Percentiles rank a stretch among this genome's conserved stretches.
Evolutionary conservation across 2,329 filamentous ascomycete species (phyloP).

Genomic region (Fusarium robinianum): DNA sequence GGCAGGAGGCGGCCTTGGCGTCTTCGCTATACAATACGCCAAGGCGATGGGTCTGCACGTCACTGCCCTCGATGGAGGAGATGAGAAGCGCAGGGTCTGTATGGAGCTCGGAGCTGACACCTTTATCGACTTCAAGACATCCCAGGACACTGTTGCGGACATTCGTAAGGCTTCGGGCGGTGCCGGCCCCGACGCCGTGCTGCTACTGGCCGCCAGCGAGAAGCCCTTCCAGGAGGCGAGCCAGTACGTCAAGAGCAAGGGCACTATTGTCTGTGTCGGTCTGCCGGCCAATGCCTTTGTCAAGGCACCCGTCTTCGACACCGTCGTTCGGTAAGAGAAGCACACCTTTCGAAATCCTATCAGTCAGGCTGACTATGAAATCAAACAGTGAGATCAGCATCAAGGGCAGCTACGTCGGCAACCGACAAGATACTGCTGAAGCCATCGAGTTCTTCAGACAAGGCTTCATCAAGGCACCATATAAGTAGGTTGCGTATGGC

Average conservation of each 20-base stretch:
- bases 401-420: slow-evolving; percentile 88
- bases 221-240: slow-evolving; percentile 91
- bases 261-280: slow-evolving; percentile 82
- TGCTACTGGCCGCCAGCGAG: slow-evolving; percentile 82
- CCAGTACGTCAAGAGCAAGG: slow-evolving; percentile 78
- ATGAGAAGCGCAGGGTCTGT: slow-evolving; percentile 75
- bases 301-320: slow-evolving; percentile 81
- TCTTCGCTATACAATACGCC: slow-evolving; percentile 78
- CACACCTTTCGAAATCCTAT: rapidly evolving
- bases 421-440: slow-evolving; percentile 81
- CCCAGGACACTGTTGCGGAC: slow-evolving; percentile 75
- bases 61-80: slow-evolving; percentile 81
- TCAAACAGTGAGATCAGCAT: slow-evolving; percentile 75
- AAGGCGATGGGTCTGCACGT: slow-evolving; percentile 81
- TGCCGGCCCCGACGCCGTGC: slow-evolving; percentile 79
- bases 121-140: slow-evolving; percentile 78
- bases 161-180: slow-evolving; percentile 73
- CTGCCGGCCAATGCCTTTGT: slow-evolving; percentile 81
- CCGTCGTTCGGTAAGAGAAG: slow-evolving; percentile 59
- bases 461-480: slow-evolving; percentile 81
- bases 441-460: slow-evolving; percentile 83
- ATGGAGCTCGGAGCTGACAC: slow-evolving; percentile 68
- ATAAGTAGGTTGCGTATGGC: slow-evolving; percentile 53
- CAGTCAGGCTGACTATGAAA: neutral
- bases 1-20: slow-evolving; percentile 78